Conservation (phyloP, 306 rosid genomes). For the Lotus japonicus region DNA sequence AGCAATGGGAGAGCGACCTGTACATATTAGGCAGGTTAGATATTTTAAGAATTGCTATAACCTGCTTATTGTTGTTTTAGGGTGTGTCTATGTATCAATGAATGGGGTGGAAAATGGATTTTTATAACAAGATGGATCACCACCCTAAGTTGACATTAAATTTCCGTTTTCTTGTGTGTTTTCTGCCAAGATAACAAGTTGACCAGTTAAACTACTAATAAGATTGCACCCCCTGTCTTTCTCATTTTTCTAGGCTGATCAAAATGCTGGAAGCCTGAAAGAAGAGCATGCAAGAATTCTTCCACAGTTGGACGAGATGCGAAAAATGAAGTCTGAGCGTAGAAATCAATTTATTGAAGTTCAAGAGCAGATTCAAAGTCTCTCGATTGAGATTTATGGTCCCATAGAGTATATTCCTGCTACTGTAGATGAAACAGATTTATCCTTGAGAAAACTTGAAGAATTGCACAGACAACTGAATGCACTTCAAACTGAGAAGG, state of each 20-base stretch:
- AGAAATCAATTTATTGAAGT: slow-evolving; percentile 69
- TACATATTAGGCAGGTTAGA: slow-evolving; percentile 84
- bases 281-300: slow-evolving; percentile 72
- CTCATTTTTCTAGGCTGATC: slow-evolving; percentile 56
- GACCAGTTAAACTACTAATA: not conserved
- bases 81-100: not conserved
- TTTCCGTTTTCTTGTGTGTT: not conserved
- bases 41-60: slow-evolving; percentile 2
- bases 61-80: not conserved
- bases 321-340: slow-evolving; percentile 63
- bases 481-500: slow-evolving; percentile 88
- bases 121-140: not conserved
- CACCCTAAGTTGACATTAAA: not conserved
- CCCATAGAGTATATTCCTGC: slow-evolving; percentile 35
- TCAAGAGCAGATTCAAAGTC: slow-evolving; percentile 45
- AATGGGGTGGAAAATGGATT: not conserved
- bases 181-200: not conserved
- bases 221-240: not conserved
- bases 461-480: slow-evolving; percentile 77
- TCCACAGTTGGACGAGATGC: slow-evolving; percentile 94
- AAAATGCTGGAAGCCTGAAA: slow-evolving; percentile 70
- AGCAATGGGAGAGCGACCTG: slow-evolving; percentile 94
- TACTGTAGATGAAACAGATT: slow-evolving; percentile 64
- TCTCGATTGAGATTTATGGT: slow-evolving; percentile 70
- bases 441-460: slow-evolving; percentile 84